phyloP scores from a whole-genome alignment of 2,329 filamentous ascomycete genomes.

The Orbilia blumenaviensis region DNA sequence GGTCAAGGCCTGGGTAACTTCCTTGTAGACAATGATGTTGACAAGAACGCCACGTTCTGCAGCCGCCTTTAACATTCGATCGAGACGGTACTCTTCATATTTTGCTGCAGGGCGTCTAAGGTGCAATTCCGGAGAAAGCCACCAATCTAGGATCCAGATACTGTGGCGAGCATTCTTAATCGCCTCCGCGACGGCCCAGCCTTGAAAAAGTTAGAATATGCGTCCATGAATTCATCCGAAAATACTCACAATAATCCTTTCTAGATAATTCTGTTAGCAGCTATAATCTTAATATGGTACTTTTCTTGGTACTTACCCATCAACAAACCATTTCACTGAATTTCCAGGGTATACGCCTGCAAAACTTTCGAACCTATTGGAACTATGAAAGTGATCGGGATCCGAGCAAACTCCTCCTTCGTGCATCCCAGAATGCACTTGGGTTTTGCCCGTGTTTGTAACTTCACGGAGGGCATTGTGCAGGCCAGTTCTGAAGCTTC shows the following conservation, averaged over 20 bases:
- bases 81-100: slow-evolving; percentile 84
- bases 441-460: slow-evolving; percentile 4
- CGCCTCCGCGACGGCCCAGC: slow-evolving; percentile 83
- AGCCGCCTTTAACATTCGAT: slow-evolving; percentile 81
- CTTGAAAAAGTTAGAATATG: slow-evolving; percentile 14
- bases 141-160: slow-evolving; percentile 90
- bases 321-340: slow-evolving; percentile 85
- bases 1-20: slow-evolving; percentile 75
- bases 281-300: neutral
- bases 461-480: slow-evolving; percentile 42
- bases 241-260: slow-evolving; percentile 52
- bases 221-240: neutral
- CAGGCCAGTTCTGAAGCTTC: slow-evolving; percentile 26
- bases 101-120: slow-evolving; percentile 78
- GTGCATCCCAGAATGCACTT: slow-evolving; percentile 61
- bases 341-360: slow-evolving; percentile 76
- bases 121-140: slow-evolving; percentile 88
- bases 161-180: slow-evolving; percentile 78
- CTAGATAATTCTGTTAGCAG: slow-evolving; percentile 9
- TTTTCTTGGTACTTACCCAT: slow-evolving; percentile 73
- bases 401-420: slow-evolving; percentile 59
- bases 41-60: slow-evolving; percentile 85
- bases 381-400: slow-evolving; percentile 41
- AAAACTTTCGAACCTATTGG: slow-evolving; percentile 73
- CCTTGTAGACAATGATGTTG: slow-evolving; percentile 91